phyloP scores from a whole-genome alignment of 345 rosid genomes.

The Arabidopsis arenosa region DNA sequence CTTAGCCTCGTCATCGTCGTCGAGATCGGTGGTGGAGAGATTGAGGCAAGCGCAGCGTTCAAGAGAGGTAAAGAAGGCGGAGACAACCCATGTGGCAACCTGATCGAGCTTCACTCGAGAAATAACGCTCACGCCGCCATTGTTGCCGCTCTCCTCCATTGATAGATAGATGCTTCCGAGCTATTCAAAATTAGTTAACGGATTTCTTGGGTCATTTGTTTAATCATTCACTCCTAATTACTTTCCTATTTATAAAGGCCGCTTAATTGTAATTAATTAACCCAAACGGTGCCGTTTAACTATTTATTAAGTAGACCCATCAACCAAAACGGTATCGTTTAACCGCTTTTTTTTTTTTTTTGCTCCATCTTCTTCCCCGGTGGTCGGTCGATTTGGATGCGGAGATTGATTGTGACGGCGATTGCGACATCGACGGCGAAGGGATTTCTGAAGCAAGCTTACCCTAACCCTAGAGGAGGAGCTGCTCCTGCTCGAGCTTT shows the following conservation, averaged over 20 bases:
- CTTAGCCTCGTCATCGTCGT: slow-evolving; percentile 45
- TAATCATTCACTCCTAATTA: too few relatives aligned
- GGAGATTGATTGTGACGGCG: slow-evolving; percentile 17
- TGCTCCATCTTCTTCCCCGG: neutral
- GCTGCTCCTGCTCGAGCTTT: neutral
- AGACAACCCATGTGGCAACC: slow-evolving; percentile 14
- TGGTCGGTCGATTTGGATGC: slow-evolving; percentile 31
- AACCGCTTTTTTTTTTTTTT: neutral
- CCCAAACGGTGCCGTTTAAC: too few relatives aligned
- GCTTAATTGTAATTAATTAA: too few relatives aligned
- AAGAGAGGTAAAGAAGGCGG: slow-evolving; percentile 83
- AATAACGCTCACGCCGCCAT: too few relatives aligned
- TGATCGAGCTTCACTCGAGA: too few relatives aligned
- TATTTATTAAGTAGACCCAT: too few relatives aligned
- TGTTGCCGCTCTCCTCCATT: too few relatives aligned
- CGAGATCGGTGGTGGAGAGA: slow-evolving; percentile 52
- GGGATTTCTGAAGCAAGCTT: neutral
- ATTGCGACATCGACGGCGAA: slow-evolving; percentile 23
- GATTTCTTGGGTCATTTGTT: too few relatives aligned
- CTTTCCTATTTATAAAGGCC: too few relatives aligned
- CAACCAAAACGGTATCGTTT: slow-evolving; percentile 1
- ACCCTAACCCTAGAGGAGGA: neutral
- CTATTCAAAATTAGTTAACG: too few relatives aligned
- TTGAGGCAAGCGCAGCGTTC: slow-evolving; percentile 87
- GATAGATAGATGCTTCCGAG: too few relatives aligned